Base-by-base conservation (phyloP, 2,329 filamentous ascomycete species). In the Stagonosporopsis vannaccii region DNA sequence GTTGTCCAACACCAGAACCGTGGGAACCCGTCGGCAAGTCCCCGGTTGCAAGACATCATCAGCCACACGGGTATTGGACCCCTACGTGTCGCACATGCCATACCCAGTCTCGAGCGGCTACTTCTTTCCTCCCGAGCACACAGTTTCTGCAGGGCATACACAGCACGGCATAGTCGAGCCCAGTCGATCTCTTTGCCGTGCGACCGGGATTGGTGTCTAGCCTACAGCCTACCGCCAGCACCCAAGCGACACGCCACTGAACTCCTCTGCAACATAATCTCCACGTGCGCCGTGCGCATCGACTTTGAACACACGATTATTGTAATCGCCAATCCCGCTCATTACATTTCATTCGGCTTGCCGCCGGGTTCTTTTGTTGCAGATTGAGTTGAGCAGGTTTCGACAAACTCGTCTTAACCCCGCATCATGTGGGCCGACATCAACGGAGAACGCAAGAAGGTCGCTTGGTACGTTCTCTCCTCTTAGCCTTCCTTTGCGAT, bases 391-490 rank as follows among this genome's bases (percentile, higher is more conserved):
- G 73, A 74, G 70, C 71, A 74, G 56, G 59, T 72, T 72, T 67
- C 47, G 60, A 51, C 57, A 36, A 56, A 58, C 51, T 60, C 46
- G 62, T 44, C 51, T 45, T 51, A 61, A 63, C 80, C 72, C 52
- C 58, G 61, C 65, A 67, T 56, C 58, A 90, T 90, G 88, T 80
- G 87, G 71, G 69, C 75, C 51, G 69, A 72, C 44, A 87, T 90
- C 64, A 85, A 90, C 69, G 88, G 87, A 60, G 81, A 86, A 74
- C 89, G 89, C 77, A 89, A 86, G 74, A 90, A 90, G 80, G 88
- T 90, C 82, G 88, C 88, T 72, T 90, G 88, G 88, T 90, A 83
- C 69, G 87, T 70, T 25, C 28, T 40, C 35, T 26, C 42, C 9
- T 25, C 17, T 42, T 36, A 22, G 5, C 23, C 40, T 33, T 30